A percentile compares a stretch with the other conserved stretches of the same genome.
These are phyloP conservation scores for Aspergillus pseudoterreus DNA, from an alignment of 2,329 filamentous ascomycete genomes.

Conservation along the genomic window DNA sequence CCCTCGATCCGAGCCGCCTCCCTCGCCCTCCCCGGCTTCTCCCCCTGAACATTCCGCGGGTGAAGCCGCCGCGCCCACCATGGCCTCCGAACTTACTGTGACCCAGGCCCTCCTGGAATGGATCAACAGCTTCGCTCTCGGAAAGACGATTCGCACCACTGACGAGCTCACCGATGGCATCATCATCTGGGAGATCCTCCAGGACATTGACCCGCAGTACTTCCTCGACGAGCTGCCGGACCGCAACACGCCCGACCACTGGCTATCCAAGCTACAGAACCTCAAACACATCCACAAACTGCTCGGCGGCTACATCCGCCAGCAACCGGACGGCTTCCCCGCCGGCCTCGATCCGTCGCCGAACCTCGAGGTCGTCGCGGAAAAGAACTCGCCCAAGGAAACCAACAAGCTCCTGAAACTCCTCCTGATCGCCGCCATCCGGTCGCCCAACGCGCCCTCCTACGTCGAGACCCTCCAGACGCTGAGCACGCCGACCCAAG, in stretches of 20 bases:
- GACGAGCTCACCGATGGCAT: slow-evolving; percentile 44
- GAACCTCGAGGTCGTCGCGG: slow-evolving; percentile 46
- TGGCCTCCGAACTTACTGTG: slow-evolving; percentile 44
- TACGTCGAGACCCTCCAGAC: slow-evolving; percentile 51
- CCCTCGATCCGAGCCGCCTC: neutral
- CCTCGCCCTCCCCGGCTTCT: neutral
- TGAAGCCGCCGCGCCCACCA: slow-evolving; percentile 22
- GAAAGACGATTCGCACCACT: slow-evolving; percentile 38
- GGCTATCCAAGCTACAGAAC: slow-evolving; percentile 48
- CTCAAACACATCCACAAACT: slow-evolving; percentile 47
- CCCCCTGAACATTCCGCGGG: slow-evolving; percentile 21
- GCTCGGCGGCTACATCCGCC: slow-evolving; percentile 42
- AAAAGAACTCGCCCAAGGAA: slow-evolving; percentile 41
- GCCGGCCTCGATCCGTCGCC: slow-evolving; percentile 40
- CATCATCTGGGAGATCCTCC: slow-evolving; percentile 46
- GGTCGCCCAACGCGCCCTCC: slow-evolving; percentile 53
- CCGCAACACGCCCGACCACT: slow-evolving; percentile 41
- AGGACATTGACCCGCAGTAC: slow-evolving; percentile 47
- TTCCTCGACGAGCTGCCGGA: slow-evolving; percentile 48
- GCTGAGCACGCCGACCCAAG: slow-evolving; percentile 42
- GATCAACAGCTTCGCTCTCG: slow-evolving; percentile 45
- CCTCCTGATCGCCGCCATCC: slow-evolving; percentile 60
- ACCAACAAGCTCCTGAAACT: slow-evolving; percentile 58
- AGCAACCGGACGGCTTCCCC: slow-evolving; percentile 44
- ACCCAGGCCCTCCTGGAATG: slow-evolving; percentile 46